Conservation (phyloP, 2,329 filamentous ascomycete genomes). For the Decorospora gaudefroyi region DNA sequence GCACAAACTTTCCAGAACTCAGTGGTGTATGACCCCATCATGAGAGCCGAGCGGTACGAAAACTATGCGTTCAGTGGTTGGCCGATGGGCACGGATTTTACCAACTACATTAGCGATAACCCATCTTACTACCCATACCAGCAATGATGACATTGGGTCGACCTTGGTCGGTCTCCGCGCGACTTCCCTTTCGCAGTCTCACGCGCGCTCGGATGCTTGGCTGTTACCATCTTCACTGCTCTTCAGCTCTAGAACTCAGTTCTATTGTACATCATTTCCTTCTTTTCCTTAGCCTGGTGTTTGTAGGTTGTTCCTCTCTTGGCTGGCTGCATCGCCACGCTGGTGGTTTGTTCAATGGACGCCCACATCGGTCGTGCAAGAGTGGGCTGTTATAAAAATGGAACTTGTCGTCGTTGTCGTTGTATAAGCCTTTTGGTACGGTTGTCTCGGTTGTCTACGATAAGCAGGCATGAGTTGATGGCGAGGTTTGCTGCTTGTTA, state of each 20-base stretch:
- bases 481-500: too few relatives aligned
- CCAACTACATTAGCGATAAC: background rate
- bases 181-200: too few relatives aligned
- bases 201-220: too few relatives aligned
- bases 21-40: background rate
- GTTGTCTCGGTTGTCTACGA: too few relatives aligned
- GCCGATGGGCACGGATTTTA: background rate
- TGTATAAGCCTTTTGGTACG: too few relatives aligned
- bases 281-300: background rate
- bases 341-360: background rate
- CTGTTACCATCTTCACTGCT: too few relatives aligned
- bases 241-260: too few relatives aligned
- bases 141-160: too few relatives aligned
- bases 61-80: background rate
- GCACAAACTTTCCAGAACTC: conserved; percentile 7
- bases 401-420: background rate
- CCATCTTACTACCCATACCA: background rate
- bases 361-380: too few relatives aligned
- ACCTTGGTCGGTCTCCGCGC: too few relatives aligned
- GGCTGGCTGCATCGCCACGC: background rate
- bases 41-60: conserved; percentile 1
- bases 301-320: background rate
- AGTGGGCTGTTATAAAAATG: too few relatives aligned
- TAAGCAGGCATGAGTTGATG: too few relatives aligned
- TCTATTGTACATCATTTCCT: background rate